Base-by-base conservation (phyloP, 2,329 filamentous ascomycete species). In the Purpureocillium lavendulum region DNA sequence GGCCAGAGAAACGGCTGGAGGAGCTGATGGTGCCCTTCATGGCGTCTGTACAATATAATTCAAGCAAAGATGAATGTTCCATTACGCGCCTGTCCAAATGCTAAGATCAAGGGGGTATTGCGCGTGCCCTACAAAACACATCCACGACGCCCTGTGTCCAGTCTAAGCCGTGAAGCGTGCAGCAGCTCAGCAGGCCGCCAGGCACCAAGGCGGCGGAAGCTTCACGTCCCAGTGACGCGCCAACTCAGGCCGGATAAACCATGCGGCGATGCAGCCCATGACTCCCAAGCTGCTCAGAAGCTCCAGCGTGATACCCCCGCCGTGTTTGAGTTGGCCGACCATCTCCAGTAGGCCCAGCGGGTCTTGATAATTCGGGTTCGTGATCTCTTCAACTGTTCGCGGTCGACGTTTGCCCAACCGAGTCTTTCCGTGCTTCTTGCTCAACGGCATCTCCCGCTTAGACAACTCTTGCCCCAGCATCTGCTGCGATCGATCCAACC, bases 261-360 rank as follows among this genome's bases (percentile, higher is more conserved):
- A 85, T 36, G 84, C 67, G 16, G 80, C 75, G 29, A 90, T 57
- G 12, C 84, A 85, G 4, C 87, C 84, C 3, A 94, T 57, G 21
- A 92, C 65, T 1, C 87, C 81, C 39, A 88, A 68, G 38, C 84
- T 79, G 12, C 87, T 84, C 16, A 89, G 60, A 6, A 94, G 66
- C 56, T 89, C 84, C 30, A 94, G 64, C 1, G 84, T 73, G 35
- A 83, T 59, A 66, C 80, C 80, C 1, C 84, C 76, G 34, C 72
- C 74, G 33, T 72, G 70, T 49, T 73, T 79, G 30, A 94, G 53
- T 29, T 78, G 74, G 15, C 83, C 77, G 3, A 77, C 75, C 46
- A 88, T 73, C 45, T 80, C 71, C 38, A 94, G 69, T 29, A 95
- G 59, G 0, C 88, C 88, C 0, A 95, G 68, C 1, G 89, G 89